phyloP scores from a whole-genome alignment of 2,329 filamentous ascomycete genomes.

The Hymenoscyphus repandus region DNA sequence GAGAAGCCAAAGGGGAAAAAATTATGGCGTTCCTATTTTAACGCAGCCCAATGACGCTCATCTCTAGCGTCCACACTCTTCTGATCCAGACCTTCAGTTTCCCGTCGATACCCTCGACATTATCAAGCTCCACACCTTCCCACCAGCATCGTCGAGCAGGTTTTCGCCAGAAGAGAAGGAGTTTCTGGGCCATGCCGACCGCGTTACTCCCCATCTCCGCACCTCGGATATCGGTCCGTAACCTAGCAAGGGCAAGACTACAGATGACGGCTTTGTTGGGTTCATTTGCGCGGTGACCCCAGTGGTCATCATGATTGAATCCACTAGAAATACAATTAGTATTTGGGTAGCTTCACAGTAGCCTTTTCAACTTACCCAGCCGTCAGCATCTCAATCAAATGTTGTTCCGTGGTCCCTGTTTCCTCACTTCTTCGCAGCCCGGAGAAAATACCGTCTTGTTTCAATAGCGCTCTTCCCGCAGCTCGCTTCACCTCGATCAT shows the following conservation, averaged over 20 bases:
- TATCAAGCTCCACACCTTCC: constrained; percentile 90
- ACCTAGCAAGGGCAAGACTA: constrained; percentile 84
- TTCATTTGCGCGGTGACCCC: constrained; percentile 96
- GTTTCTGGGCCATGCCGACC: constrained; percentile 97
- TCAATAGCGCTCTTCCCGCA: constrained; percentile 77
- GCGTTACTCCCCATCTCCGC: constrained; percentile 69
- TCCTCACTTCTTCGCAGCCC: constrained; percentile 93
- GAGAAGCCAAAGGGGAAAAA: no score
- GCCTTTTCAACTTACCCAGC: constrained; percentile 66
- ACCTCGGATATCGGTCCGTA: constrained; percentile 87
- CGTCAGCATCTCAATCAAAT: constrained; percentile 98
- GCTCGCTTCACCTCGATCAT: constrained; percentile 97
- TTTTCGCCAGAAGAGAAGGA: constrained; percentile 96
- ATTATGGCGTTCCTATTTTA: constrained; percentile 6
- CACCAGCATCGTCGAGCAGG: constrained; percentile 96
- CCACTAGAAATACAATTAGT: constrained; percentile 52
- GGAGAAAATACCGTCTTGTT: constrained; percentile 93
- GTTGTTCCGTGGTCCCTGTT: constrained; percentile 91
- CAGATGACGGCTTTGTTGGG: constrained; percentile 98
- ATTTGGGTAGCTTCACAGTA: neutral
- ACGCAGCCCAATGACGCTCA: constrained; percentile 86
- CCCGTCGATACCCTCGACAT: constrained; percentile 85
- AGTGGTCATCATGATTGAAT: constrained; percentile 91
- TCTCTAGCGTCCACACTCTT: constrained; percentile 96
- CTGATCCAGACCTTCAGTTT: constrained; percentile 97